Evolutionary conservation across 2,329 filamentous ascomycete genomes (phyloP).

Genomic region (Diaporthe vexans): DNA sequence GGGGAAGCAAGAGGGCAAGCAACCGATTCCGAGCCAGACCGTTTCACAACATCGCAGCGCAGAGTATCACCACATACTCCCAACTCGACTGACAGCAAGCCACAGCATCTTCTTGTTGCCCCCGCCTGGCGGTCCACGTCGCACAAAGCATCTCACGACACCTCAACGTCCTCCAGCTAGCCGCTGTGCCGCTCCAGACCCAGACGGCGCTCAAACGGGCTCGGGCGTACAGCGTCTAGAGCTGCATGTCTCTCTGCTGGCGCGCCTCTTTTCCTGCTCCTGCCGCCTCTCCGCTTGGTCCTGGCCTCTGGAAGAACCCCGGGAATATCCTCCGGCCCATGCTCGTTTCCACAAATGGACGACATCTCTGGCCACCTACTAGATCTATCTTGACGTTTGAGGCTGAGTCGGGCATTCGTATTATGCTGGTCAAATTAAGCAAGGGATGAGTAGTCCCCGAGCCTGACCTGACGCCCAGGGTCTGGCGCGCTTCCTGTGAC

Average conservation of each 20-base stretch:
- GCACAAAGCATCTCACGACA: slow-evolving; percentile 26
- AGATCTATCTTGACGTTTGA: slow-evolving; percentile 27
- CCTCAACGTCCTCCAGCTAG: slow-evolving; percentile 29
- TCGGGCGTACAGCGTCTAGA: slow-evolving; percentile 21
- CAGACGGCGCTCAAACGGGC: slow-evolving; percentile 17
- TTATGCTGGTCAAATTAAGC: slow-evolving; percentile 34
- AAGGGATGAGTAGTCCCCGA: slow-evolving; percentile 32
- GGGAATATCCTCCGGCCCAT: slow-evolving; percentile 28
- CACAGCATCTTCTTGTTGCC: slow-evolving; percentile 9
- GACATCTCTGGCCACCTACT: slow-evolving; percentile 9
- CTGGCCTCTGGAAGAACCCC: slow-evolving; percentile 13
- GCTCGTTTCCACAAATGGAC: slow-evolving; percentile 31
- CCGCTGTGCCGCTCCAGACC: slow-evolving; percentile 26
- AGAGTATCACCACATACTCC: slow-evolving; percentile 30
- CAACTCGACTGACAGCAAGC: slow-evolving; percentile 30
- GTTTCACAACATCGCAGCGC: slow-evolving; percentile 22
- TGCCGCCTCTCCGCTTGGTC: slow-evolving; percentile 9
- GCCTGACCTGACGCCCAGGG: slow-evolving; percentile 12
- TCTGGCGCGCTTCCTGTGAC: slow-evolving; percentile 22
- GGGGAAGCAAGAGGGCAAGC: background rate
- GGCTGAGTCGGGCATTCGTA: slow-evolving; percentile 34
- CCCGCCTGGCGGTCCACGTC: slow-evolving; percentile 13
- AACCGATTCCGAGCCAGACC: slow-evolving; percentile 2
- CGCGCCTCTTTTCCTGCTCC: slow-evolving; percentile 30
- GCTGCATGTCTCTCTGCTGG: slow-evolving; percentile 42